Evolutionary conservation across 2,329 filamentous ascomycete species (phyloP), one percentile per base, ranked within the genome.

Genomic region (Metarhizium humberi): DNA sequence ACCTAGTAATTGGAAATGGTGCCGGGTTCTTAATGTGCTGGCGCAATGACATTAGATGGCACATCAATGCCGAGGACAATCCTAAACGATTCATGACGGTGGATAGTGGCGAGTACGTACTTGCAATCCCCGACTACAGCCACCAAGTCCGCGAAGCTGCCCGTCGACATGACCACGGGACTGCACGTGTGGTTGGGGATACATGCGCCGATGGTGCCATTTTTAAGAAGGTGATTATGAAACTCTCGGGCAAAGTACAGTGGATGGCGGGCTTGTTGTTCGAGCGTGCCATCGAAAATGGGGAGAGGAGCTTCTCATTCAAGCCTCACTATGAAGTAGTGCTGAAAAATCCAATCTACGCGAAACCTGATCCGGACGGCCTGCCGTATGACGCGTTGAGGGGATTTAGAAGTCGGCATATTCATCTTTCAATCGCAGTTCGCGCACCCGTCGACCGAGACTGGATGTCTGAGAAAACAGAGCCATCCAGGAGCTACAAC

Each of bases 141-240:
- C 84, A 91, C 55, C 87, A 95, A 68, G 91, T 91, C 52, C 85
- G 90, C 36, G 84, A 88, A 60, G 79, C 83, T 52, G 73, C 71
- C 34, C 74, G 74, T 18, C 73, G 69, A 34, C 67, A 67, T 29
- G 80, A 75, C 38, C 77, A 85, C 53, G 75, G 78, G 50, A 82
- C 84, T 52, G 86, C 78, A 61, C 75, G 84, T 36, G 74, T 80
- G 2, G 82, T 79, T 52, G 81, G 82, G 14, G 86, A 84, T 57
- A 85, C 79, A 61, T 78, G 80, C 64, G 88, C 84, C 62, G 82
- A 87, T 40, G 84, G 87, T 2, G 88, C 91, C n/a, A 78, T 86
- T 0, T 99, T 99, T 78, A 96, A 96, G 71, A 99, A 99, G 72
- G 94, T 97, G 3, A 84, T 96, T 52, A 97, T 99, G 92, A 99